Evolutionary conservation across 371 early-diverging fungal genomes (phyloP).

Genomic region (Actinomucor elegans): DNA sequence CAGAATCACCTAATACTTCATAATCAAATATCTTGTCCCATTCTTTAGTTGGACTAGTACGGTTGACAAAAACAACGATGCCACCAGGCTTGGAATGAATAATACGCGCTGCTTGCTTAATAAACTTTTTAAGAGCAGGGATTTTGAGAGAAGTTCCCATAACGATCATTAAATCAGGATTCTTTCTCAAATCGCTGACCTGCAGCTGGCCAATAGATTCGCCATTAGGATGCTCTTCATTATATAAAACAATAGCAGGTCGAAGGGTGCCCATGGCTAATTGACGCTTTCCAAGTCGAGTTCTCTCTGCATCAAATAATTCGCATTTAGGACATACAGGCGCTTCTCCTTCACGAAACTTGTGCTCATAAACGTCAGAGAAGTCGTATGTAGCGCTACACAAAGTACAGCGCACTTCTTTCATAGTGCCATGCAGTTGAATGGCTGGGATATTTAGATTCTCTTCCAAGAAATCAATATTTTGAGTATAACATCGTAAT

Average conservation of each 20-base stretch:
- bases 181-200: slow-evolving; percentile 63
- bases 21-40: slow-evolving; percentile 92
- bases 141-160: slow-evolving; percentile 99
- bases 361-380: slow-evolving; percentile 41
- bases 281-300: slow-evolving; percentile 71
- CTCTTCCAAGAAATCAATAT: slow-evolving; percentile 95
- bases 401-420: slow-evolving; percentile 80
- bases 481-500: slow-evolving; percentile 94
- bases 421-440: slow-evolving; percentile 92
- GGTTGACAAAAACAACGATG: slow-evolving; percentile 63
- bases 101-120: slow-evolving; percentile 82
- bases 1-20: slow-evolving; percentile 79
- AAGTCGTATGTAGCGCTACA: slow-evolving; percentile 71
- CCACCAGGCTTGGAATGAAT: slow-evolving; percentile 56
- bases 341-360: slow-evolving; percentile 71
- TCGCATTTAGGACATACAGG: slow-evolving; percentile 83
- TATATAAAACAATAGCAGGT: slow-evolving; percentile 97
- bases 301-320: slow-evolving; percentile 53
- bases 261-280: slow-evolving; percentile 84
- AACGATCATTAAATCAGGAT: slow-evolving; percentile 91
- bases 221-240: slow-evolving; percentile 92
- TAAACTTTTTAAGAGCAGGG: slow-evolving; percentile 87
- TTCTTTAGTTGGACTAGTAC: slow-evolving; percentile 63
- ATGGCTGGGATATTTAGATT: slow-evolving; percentile 71
- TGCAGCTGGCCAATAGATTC: slow-evolving; percentile 79